Base-by-base conservation (phyloP, 2,329 filamentous ascomycete genomes). In the Macroventuria anomochaeta region DNA sequence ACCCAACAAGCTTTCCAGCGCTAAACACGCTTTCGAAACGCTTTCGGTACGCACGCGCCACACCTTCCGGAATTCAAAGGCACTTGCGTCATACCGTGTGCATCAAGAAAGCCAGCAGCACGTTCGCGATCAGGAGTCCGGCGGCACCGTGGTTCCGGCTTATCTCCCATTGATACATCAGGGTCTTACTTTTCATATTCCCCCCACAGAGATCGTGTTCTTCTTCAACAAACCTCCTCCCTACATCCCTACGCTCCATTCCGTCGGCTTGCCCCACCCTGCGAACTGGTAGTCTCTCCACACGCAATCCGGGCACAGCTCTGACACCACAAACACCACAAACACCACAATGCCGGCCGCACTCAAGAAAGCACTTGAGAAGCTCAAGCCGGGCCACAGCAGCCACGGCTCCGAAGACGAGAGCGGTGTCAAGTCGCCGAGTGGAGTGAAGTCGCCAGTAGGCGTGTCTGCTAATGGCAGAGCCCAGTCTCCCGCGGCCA, bases 341-440 rank as follows among this genome's bases (percentile, higher is more conserved):
- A 46, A 55, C 31, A 46, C 33, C 36, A 55, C 51, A 54, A 65
- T 57, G 64, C 51, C 51, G 13, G 64, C 69, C 58, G 76, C 77
- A 46, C 75, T 80, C 60, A 80, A 80, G 63, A 80, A 79, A 65
- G 78, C 76, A 23, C 68, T 77, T 44, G 71, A 66, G 42, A 77
- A 76, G 68, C 69, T 80, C 56, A 77, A 76, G 68, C 68, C 75
- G 26, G 69, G 66, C 53, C 46, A 60, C 42, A 62, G 58, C 62
- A 69, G 70, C 54, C 64, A 69, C 7, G 58, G 63, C 34, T 74
- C 70, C 6, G 73, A 75, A 54, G 69, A 74, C 23, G 75, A 76
- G 50, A 58, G 44, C 44, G 59, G 63, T 41, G 20, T 67, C 60
- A 71, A 66, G 52, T 72, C 70, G 20, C 67, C 70, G 25, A 42